Evolutionary conservation across 2,329 filamentous ascomycete genomes (phyloP).

Genomic region (Ambrosiella cleistominuta): DNA sequence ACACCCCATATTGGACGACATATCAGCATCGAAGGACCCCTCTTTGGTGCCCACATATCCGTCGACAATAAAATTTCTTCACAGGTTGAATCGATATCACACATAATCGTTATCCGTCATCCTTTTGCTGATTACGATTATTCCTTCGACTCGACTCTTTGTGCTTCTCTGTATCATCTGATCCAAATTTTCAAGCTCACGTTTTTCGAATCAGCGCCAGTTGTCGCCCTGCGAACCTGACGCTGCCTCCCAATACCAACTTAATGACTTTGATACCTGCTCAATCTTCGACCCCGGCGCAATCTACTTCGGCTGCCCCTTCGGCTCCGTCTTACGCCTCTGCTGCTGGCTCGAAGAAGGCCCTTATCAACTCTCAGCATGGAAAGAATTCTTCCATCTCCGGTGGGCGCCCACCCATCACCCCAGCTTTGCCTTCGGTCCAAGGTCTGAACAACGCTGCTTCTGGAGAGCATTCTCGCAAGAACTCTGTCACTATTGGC

Average conservation of each 20-base stretch:
- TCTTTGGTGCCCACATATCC: neutral
- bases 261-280: slow-evolving; percentile 39
- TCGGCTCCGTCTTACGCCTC: slow-evolving; percentile 49
- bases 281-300: slow-evolving; percentile 38
- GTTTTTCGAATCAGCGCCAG: slow-evolving; percentile 11
- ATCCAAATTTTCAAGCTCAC: slow-evolving; percentile 5
- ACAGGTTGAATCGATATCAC: neutral
- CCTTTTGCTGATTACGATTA: neutral
- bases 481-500: slow-evolving; percentile 82
- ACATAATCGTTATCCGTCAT: neutral
- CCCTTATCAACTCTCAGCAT: slow-evolving; percentile 36
- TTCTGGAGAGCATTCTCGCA: slow-evolving; percentile 62
- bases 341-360: slow-evolving; percentile 44
- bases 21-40: neutral
- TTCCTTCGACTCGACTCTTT: neutral
- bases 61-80: neutral
- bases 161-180: neutral
- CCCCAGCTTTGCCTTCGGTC: slow-evolving; percentile 44
- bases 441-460: slow-evolving; percentile 10
- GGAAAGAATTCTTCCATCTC: slow-evolving; percentile 50
- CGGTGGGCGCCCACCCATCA: slow-evolving; percentile 64
- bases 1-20: neutral
- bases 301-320: slow-evolving; percentile 35
- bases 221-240: slow-evolving; percentile 12
- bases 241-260: slow-evolving; percentile 15